Percentiles rank a stretch among this genome's conserved stretches.
These are phyloP conservation scores for Euphorbia peplus DNA, from an alignment of 345 rosid species.

Conservation along the genomic window DNA sequence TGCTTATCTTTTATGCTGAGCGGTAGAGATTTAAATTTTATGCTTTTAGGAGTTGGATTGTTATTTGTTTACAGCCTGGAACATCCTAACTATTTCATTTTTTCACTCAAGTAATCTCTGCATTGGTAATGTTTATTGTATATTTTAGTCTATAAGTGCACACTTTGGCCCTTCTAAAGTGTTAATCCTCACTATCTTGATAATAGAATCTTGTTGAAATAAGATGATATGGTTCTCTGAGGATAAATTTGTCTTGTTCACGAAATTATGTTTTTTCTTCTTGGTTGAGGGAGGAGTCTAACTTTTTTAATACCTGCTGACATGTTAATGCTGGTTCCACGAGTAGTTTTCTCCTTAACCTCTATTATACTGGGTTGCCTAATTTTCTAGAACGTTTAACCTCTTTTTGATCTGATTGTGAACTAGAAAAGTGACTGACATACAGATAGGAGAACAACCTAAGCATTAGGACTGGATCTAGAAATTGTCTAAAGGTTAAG, in stretches of 20 bases:
- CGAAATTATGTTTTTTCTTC: background rate
- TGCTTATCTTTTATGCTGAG: background rate
- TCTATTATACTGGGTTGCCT: no score
- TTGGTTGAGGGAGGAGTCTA: background rate
- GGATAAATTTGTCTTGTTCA: background rate
- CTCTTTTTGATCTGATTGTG: no score
- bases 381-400: no score
- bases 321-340: no score
- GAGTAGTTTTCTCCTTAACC: no score
- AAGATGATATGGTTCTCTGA: background rate
- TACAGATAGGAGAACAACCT: background rate
- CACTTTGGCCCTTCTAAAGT: background rate
- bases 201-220: background rate
- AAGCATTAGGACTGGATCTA: background rate
- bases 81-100: background rate
- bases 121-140: background rate
- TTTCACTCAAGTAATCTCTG: background rate
- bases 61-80: background rate
- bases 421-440: no score
- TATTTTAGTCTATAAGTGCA: background rate
- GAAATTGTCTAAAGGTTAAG: no score
- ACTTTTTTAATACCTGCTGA: no score
- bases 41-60: background rate
- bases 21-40: background rate
- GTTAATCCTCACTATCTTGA: background rate